Evolutionary conservation across 139 green algal species (phyloP), one percentile per base, ranked within the genome.

Genomic region (Choricystis sp.): DNA sequence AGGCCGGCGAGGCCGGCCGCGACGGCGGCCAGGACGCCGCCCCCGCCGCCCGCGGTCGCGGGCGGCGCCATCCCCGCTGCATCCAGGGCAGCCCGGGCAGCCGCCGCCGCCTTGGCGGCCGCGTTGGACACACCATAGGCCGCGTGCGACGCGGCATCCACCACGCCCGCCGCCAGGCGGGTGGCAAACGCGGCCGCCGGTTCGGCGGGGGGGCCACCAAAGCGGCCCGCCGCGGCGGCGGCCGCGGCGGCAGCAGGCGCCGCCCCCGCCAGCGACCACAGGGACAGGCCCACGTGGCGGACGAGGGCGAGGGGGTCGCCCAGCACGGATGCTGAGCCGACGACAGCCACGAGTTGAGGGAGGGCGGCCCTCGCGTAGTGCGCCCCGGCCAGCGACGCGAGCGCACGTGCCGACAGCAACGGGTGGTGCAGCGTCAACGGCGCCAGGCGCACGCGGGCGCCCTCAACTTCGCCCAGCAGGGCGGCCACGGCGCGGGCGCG

Each of bases 391-490:
- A 82, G 71, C 73, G 88, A 78, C 26, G 55, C 59, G 55, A 94
- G 72, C 1, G 79, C 74, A 3, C 77, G 69, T 1, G 56, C 26
- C 25, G 73, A 67, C 66, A 94, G 71, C 62, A 91, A 69, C 21
- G 81, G 67, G 59, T 88, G 77, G 31, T 66, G 65, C 57, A 84
- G 59, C 19, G 72, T 21, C 49, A 90, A 76, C 16, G 65, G 48
- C 2, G 66, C 64, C 57, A 94, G 74, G n/a, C 58, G 60, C 5
- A 94, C 27, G 66, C 75, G 82, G 0, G 79, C 84, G n/a, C 85
- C 80, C 72, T 94, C 86, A 26, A 90, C 63, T 28, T 91, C 82
- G 0, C 70, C 77, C 5, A 74, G 75, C 22, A 92, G 65, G 2
- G 75, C 76, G 26, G 92, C 66, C 49, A 85, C 28, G 48, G 79